These are phyloP conservation scores for Ilex aquifolium DNA, from an alignment of 257 asterid genomes.

Conservation along the genomic window DNA sequence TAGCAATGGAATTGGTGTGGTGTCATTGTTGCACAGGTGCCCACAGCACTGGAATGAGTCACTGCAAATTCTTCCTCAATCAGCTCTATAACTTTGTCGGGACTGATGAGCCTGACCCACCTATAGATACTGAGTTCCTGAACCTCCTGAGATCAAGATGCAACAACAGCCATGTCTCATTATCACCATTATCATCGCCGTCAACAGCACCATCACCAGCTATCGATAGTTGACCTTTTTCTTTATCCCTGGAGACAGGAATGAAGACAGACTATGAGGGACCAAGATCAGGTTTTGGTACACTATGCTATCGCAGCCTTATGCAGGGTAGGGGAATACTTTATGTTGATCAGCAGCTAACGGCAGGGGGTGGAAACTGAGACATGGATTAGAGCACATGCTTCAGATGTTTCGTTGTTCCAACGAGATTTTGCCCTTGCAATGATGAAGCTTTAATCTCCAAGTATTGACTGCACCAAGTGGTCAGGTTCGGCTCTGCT, in stretches of 20 bases:
- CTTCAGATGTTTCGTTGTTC: constrained; percentile 47
- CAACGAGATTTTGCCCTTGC: constrained; percentile 48
- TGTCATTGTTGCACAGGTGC: constrained; percentile 36
- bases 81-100: constrained; percentile 49
- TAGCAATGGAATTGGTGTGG: background rate
- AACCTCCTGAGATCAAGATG: constrained; percentile 44
- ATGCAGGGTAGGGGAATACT: constrained; percentile 55
- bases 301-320: constrained; percentile 56
- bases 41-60: constrained; percentile 73
- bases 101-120: constrained; percentile 43
- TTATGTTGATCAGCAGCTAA: constrained; percentile 67
- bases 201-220: constrained; percentile 35
- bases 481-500: constrained; percentile 58
- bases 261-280: constrained; percentile 74
- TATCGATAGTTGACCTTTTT: constrained; percentile 1
- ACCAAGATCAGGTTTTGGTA: constrained; percentile 53
- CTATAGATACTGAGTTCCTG: constrained; percentile 52
- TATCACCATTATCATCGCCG: constrained; percentile 19
- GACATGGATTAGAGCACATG: constrained; percentile 55
- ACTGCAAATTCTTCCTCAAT: constrained; percentile 47
- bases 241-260: constrained; percentile 24
- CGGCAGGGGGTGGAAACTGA: constrained; percentile 38
- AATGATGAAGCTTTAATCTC: constrained; percentile 66
- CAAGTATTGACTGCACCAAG: constrained; percentile 31
- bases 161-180: constrained; percentile 19